These are phyloP conservation scores for Penicillium nucicola DNA, from an alignment of 495 filamentous ascomycete species.

Conservation along the genomic window DNA sequence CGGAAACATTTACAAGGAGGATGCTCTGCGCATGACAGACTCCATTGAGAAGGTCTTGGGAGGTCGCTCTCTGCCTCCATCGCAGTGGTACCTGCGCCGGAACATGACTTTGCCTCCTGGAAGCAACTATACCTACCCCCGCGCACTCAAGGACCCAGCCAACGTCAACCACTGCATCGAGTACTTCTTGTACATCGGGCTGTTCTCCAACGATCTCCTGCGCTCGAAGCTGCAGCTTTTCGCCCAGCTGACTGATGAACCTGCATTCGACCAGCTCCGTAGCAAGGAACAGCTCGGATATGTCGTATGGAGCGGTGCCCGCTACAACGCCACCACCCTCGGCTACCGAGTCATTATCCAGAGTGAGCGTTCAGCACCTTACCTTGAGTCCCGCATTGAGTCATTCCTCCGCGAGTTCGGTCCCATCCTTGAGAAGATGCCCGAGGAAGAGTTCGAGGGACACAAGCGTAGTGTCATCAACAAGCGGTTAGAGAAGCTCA, in stretches of 20 bases:
- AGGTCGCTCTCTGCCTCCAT: slow-evolving; percentile 67
- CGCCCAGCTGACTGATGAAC: slow-evolving; percentile 90
- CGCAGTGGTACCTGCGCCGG: slow-evolving; percentile 77
- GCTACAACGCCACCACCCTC: slow-evolving; percentile 66
- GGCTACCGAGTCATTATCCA: slow-evolving; percentile 92
- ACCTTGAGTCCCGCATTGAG: slow-evolving; percentile 85
- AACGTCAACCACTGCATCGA: slow-evolving; percentile 98
- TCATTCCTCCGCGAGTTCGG: slow-evolving; percentile 68
- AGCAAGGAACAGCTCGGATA: slow-evolving; percentile 99
- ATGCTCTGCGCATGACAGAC: slow-evolving; percentile 81
- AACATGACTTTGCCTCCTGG: slow-evolving; percentile 76
- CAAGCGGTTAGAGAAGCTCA: slow-evolving; percentile 85
- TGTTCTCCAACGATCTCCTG: slow-evolving; percentile 60
- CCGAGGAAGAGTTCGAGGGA: slow-evolving; percentile 78
- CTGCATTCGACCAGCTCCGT: slow-evolving; percentile 86
- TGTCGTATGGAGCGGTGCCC: slow-evolving; percentile 80
- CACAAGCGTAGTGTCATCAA: slow-evolving; percentile 89
- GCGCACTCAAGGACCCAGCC: slow-evolving; percentile 76
- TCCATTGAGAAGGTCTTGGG: slow-evolving; percentile 77
- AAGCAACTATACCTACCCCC: slow-evolving; percentile 77
- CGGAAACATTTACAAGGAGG: slow-evolving; percentile 94
- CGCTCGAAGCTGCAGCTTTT: slow-evolving; percentile 77
- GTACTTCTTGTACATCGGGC: slow-evolving; percentile 79
- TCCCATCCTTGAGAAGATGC: slow-evolving; percentile 68
- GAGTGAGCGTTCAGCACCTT: slow-evolving; percentile 78